Conservation (phyloP, 371 early-diverging fungal genomes). For the Circinella minor region DNA sequence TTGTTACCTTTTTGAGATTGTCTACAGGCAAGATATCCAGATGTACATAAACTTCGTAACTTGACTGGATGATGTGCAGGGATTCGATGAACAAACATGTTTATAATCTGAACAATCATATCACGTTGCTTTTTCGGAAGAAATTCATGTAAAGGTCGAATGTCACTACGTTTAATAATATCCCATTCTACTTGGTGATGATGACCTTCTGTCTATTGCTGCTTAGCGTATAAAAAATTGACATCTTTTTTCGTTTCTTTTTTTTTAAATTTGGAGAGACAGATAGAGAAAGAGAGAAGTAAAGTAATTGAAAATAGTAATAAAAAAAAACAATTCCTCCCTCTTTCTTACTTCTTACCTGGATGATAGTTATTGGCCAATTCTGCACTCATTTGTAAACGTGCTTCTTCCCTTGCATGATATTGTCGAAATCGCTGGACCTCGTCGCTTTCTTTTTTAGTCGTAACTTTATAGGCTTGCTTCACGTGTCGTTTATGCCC, state of each 20-base stretch:
- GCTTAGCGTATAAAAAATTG: constrained; percentile 13
- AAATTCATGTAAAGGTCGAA: constrained; percentile 46
- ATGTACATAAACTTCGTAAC: constrained; percentile 33
- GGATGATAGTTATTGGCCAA: not conserved
- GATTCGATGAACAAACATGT: constrained; percentile 30
- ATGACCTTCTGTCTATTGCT: constrained; percentile 20
- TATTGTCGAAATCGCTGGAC: constrained; percentile 16
- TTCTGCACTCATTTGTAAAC: constrained; percentile 10
- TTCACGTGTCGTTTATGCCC: constrained; percentile 27
- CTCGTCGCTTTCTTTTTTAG: not conserved
- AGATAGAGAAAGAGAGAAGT: not conserved
- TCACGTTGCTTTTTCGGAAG: constrained; percentile 22
- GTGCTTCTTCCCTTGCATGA: constrained; percentile 28
- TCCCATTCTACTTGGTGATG: constrained; percentile 20
- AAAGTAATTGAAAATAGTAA: too few species aligned
- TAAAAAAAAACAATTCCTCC: too few species aligned
- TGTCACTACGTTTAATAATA: constrained; percentile 36
- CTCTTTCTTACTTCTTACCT: not conserved
- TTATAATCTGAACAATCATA: constrained; percentile 29
- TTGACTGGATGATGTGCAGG: constrained; percentile 36
- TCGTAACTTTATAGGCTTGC: constrained; percentile 14
- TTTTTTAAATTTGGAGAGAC: not conserved
- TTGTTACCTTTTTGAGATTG: constrained; percentile 9
- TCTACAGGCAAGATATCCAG: constrained; percentile 44
- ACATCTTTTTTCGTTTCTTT: not conserved